Evolutionary conservation across 352 stramenopile genomes (phyloP), one percentile per base, ranked within the genome.

Genomic region (Phytophthora citricola): DNA sequence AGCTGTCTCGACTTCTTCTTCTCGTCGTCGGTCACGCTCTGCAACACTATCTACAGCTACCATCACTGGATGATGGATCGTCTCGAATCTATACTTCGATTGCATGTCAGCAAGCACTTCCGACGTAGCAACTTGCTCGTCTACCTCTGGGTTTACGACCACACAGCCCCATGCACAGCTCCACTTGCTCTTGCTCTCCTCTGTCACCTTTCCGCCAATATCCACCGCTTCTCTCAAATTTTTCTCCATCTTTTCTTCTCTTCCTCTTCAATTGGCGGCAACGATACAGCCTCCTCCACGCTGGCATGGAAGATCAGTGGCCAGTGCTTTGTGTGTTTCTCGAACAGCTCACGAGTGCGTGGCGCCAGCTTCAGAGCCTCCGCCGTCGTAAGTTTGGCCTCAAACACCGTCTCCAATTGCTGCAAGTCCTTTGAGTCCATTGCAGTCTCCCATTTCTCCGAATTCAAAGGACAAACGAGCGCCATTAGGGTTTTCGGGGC

Each of bases 291-390:
- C 27, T 87, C 77, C 3, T 85, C 76, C 26, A 91, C 79, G 45
- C 83, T 92, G 15, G 82, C 76, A 65, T 94, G 86, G 72, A 94
- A 94, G 44, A 94, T 90, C 10, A 94, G 62, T 34, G 86, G 86
- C 86, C 86, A 94, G 2, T 58, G 22, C 27, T 74, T 78, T n/a
- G 86, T 91, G 65, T 91, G 69, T 27, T 58, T 63, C 20, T 87
- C 81, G 39, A 83, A 94, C 17, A 78, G 51, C 48, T 91, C 82
- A 29, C 83, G 83, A 14, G 82, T 89, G 20, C 76, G 66, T 12
- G 86, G 86, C 11, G 72, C 70, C 3, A 63, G 43, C 61, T 87
- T 91, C 57, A 92, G 76, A 71, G 79, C 80, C 10, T 80, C 54
- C 12, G 85, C 76, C 7, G 64, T 72, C 43, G 75, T 78, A 5